Evolutionary conservation across 1,139 yeast species (phyloP), one percentile per base, ranked within the genome.

Genomic region (Magnusiomyces paraingens): DNA sequence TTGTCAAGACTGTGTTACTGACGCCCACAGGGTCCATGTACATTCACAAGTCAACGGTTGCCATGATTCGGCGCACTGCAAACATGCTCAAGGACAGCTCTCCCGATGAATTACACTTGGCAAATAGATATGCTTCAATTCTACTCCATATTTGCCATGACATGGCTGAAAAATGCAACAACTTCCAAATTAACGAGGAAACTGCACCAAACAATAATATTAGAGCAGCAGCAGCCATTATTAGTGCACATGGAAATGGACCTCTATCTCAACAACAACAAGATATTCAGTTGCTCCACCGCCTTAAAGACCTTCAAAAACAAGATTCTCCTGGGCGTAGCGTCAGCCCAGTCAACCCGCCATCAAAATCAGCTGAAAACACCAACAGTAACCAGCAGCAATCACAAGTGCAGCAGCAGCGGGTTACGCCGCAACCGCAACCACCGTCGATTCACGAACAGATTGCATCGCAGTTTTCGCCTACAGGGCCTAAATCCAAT

Each of bases 21-120:
- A 64, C 70, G 6, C 66, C 66, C 62, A 70, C 86, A 53, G 83
- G 90, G 0, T 74, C 66, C 15, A 63, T 62, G 51, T 65, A 64
- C 32, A 61, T 65, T 29, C 68, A 69, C 43, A 88, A 83, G 53
- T 93, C 86, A 56, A 84, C 88, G 17, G 74, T 86, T 38, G 77
- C 77, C 39, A 77, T 83, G 50, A 82, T 90, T 55, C 86, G 83
- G 62, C 77, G 78, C 51, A 86, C 94, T 0, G 94, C 96, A 0
- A 77, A 82, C 22, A 83, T 86, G 0, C 70, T 90, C 45, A 73
- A 89, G 53, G 95, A 87, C 61, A 86, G 96, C 47, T 81, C 95
- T 0, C 96, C 96, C 0, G 97, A 90, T 69, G 95, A 87, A 60
- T 73, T 90, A 49, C 97, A 90, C 70, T 72, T 90, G 52, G 84